Conservation (phyloP, 805 yeast genomes). For the Candida xyloterini region DNA sequence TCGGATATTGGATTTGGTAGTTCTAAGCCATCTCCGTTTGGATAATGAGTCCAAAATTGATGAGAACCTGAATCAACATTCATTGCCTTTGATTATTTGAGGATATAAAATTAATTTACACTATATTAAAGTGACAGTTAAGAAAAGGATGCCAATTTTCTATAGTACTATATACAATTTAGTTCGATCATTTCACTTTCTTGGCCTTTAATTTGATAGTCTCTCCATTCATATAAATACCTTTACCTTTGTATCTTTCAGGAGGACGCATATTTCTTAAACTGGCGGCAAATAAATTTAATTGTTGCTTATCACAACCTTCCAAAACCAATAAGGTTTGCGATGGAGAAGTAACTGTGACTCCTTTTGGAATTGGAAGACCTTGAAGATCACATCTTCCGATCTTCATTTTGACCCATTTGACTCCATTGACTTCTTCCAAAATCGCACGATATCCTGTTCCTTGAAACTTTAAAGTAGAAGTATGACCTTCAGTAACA, state of each 20-base stretch:
- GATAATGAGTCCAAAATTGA: conserved; percentile 13
- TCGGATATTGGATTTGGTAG: neutral
- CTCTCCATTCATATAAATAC: conserved; percentile 89
- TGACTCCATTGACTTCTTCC: conserved; percentile 52
- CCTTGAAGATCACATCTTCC: conserved; percentile 85
- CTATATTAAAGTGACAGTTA: neutral
- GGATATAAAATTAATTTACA: neutral
- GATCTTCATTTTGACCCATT: conserved; percentile 71
- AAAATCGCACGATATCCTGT: conserved; percentile 92
- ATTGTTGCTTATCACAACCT: conserved; percentile 85
- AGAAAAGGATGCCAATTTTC: too few species aligned
- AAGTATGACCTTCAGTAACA: conserved; percentile 88
- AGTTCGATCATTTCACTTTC: conserved; percentile 70
- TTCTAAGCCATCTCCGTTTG: neutral
- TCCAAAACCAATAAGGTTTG: conserved; percentile 84
- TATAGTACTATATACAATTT: neutral
- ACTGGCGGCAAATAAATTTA: conserved; percentile 82
- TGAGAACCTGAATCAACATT: conserved; percentile 7
- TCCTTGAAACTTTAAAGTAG: conserved; percentile 86
- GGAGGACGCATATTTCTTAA: conserved; percentile 89
- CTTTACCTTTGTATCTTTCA: conserved; percentile 98
- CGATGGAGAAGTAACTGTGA: conserved; percentile 72
- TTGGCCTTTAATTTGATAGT: conserved; percentile 86
- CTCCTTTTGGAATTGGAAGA: conserved; percentile 70
- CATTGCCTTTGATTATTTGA: conserved; percentile 3